Base-by-base conservation (phyloP, 2,329 filamentous ascomycete genomes). In the Fusarium torreyae region DNA sequence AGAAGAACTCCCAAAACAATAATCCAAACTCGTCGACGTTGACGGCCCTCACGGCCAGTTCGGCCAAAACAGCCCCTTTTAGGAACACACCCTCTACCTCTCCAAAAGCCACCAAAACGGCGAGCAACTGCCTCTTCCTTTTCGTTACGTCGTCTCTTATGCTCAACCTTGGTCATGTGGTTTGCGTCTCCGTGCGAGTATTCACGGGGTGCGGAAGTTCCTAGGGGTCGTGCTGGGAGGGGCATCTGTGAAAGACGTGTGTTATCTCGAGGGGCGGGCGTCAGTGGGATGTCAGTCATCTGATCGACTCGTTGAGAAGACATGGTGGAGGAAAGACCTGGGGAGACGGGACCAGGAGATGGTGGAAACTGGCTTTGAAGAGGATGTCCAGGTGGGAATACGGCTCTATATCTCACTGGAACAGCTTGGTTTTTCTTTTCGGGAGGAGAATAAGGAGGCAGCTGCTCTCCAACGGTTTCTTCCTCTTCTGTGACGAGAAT, bases 31-130 rank as follows among this genome's bases (percentile, higher is more conserved):
- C 91, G 84, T 63, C 90, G 85, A 74, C 85, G 85, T 73, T 88
- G 87, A 60, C 90, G 86, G 5, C 88, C 89, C 73, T 92, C 90
- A 1, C 87, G 85, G 1, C 89, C 89, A 4, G 81, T 80, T 20
- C 89, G 84, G 2, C 91, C 90, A 75, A 89, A 90, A 76, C 89
- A 92, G 3, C 90, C 89, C n/a, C 81, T 85, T 17, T 85, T 81
- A 1, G 88, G 85, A 36, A 93, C 82, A 63, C 87, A 91, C 11
- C 86, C 87, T 48, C 90, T 85, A 3, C 90, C 90, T 73, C 87
- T 86, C 89, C 90, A 92, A 42, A 88, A 83, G 5, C 88, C 86
- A 3, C 89, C 89, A 1, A 83, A 76, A 66, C 85, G 88, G 49
- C 82, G 84, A 2, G 87, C 88, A 18, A 86, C 72, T 4, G 83